These are phyloP conservation scores for Xylaria flabelliformis DNA, from an alignment of 495 filamentous ascomycete species.

Conservation along the genomic window DNA sequence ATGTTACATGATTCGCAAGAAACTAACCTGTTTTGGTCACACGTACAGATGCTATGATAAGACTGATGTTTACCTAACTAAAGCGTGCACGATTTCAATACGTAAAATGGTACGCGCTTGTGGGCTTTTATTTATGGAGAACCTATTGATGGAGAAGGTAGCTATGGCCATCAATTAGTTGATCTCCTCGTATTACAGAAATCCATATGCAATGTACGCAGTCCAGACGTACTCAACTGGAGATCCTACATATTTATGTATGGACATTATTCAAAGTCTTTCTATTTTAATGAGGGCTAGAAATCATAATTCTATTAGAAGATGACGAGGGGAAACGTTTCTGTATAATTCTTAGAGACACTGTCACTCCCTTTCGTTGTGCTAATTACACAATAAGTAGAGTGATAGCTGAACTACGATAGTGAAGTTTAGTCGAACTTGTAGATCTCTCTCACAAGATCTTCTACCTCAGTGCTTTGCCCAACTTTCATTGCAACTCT, in stretches of 20 bases:
- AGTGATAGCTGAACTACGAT: neutral
- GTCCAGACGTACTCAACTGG: neutral
- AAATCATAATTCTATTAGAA: neutral
- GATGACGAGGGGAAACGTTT: neutral
- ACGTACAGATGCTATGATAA: too few species aligned
- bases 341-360: neutral
- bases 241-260: neutral
- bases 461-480: neutral
- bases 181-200: neutral
- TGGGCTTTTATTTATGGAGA: too few species aligned
- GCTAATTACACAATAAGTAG: neutral
- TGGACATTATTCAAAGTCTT: neutral
- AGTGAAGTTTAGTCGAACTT: neutral
- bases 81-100: too few species aligned
- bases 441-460: constrained; percentile 6
- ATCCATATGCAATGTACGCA: neutral
- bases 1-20: too few species aligned
- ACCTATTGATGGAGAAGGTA: too few species aligned
- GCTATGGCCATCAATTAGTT: too few species aligned
- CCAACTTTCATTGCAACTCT: neutral
- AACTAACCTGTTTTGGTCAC: too few species aligned
- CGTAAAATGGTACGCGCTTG: too few species aligned
- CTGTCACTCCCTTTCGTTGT: neutral
- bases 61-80: too few species aligned
- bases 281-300: neutral